Base-by-base conservation (phyloP, 129 eudicot species). In the Deinandra increscens region DNA sequence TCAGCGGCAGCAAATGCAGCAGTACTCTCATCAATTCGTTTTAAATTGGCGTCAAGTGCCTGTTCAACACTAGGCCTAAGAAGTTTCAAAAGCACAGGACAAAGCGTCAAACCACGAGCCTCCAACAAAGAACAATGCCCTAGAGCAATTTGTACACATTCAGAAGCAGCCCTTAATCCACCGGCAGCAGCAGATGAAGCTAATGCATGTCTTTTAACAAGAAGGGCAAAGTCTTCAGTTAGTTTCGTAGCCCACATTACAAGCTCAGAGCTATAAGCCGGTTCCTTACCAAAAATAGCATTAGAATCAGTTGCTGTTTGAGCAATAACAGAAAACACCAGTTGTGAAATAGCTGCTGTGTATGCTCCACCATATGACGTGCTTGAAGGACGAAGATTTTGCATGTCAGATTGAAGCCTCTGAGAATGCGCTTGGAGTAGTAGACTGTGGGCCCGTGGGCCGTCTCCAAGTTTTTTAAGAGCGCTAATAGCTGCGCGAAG, bases 181-280 rank as follows among this genome's bases (percentile, higher is more conserved):
- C 98, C 98, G 70, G 97, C 98, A 80, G 99, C 99, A 23, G 99
- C 95, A 60, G 99, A 93, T 61, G 99, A 93, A 69, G 99, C 91
- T 83, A 93, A 79, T 31, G 99, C 99, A 65, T 93, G 92, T 71
- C 99, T 74, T 80, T 89, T 89, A 33, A 93, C 97, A 50, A 87
- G 90, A 63, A 83, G 81, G 15, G 95, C 93, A 80, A 85, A 89
- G 38, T 86, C 81, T 81, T 93, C 93, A 19, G 87, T 84, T 81
- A 81, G 97, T 75, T 93, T 87, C 5, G 95, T 87, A 69, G 99
- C 95, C 99, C 99, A 89, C 88, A 90, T 87, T 66, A 89, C 99
- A 64, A 93, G 91, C 80, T 93, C 98, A 44, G 99, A 93, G 63
- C 84, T 85, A 75, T 89, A 93, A 26, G 92, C 82, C 48, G 88